Conservation (phyloP, 1,284 basidiomycete species). For the Kwoniella shivajii region DNA sequence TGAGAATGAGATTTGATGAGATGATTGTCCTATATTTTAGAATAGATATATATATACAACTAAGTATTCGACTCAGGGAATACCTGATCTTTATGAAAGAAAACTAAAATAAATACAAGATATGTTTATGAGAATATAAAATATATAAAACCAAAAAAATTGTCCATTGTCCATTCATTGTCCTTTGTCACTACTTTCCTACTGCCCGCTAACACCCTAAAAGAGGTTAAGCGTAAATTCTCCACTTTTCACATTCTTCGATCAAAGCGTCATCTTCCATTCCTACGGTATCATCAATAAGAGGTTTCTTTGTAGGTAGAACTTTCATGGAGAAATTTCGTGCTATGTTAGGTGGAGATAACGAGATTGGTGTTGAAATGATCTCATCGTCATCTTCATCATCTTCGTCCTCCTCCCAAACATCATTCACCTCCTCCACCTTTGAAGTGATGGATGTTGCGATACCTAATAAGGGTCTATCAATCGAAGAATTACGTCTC, state of each 20-base stretch:
- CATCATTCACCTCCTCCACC: not conserved
- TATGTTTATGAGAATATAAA: no score
- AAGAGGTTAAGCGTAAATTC: constrained; percentile 3
- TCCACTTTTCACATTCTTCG: not conserved
- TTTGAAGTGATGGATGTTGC: not conserved
- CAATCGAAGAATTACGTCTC: not conserved
- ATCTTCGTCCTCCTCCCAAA: not conserved
- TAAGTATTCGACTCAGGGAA: no score
- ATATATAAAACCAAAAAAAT: not conserved
- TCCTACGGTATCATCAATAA: not conserved
- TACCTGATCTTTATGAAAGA: no score
- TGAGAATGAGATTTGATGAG: no score
- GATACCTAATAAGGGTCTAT: not conserved
- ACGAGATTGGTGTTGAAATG: constrained; percentile 5
- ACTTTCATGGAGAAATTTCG: not conserved
- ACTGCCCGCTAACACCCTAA: no score
- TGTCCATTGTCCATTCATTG: not conserved
- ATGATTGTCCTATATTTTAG: no score
- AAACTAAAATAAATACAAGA: no score
- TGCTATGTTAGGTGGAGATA: constrained; percentile 12
- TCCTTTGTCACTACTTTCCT: no score
- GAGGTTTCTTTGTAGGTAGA: not conserved
- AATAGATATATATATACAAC: no score
- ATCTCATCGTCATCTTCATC: constrained; percentile 11
- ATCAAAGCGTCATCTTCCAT: not conserved